Base-by-base conservation (phyloP, 169 alveolate genomes). In the Miamiensis avidus region DNA sequence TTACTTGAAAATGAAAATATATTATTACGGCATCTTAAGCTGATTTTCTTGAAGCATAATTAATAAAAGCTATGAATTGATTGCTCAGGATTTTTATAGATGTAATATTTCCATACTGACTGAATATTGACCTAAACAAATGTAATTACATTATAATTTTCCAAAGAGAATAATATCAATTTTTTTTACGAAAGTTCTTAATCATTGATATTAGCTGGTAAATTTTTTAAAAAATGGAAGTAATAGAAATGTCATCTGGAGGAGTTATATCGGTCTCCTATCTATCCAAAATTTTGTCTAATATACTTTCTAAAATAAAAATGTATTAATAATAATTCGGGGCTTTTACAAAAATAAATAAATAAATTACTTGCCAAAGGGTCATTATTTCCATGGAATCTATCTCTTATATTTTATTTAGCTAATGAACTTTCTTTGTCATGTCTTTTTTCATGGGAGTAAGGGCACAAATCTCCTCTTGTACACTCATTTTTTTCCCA, bases 391-490 rank as follows among this genome's bases (percentile, higher is more conserved):
- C 98, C 98, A 74, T 89, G 90, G 83, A 83, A 96, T 75, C 95
- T 84, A 77, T 94, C 97, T 81, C 93, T 87, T 31, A 96, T 94
- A 74, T 92, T 95, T 87, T 96, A 95, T 65, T 94, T 92, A 30
- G 92, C 89, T 29, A 91, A 83, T 20, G 88, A 91, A 25, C 91
- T 88, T 79, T 88, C 95, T 74, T 87, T 88, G 76, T 89, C 83
- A 33, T 83, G 76, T 69, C 84, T 84, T 73, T 91, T 91, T 33
- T 94, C 93, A 81, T 92, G 97, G 32, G 96, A 89, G 83, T 96
- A 97, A 30, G 99, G 99, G 83, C 99, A 97, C 26, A 95, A 95
- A n/a, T 93, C 98, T 0, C 99, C 99, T 65, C 99, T 88, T 69
- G 91, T 97, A 89, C 99, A 98, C 49, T 93, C 96, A 74, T 98